Evolutionary conservation across 345 rosid genomes (phyloP).

Genomic region (Lepidium aucheri): DNA sequence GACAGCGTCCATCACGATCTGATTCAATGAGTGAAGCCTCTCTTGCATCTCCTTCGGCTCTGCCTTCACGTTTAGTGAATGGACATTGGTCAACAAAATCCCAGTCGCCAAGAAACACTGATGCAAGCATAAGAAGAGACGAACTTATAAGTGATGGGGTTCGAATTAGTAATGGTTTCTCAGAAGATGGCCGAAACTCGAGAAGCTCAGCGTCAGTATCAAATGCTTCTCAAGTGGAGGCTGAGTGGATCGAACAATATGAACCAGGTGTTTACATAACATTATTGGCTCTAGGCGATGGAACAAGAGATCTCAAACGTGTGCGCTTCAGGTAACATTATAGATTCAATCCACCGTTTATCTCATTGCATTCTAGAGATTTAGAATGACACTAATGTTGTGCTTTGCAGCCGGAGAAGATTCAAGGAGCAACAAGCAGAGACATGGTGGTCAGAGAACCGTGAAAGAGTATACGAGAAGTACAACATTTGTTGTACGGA

Average conservation of each 20-base stretch:
- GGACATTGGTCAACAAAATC: slow-evolving; percentile 30
- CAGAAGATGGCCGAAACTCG: slow-evolving; percentile 43
- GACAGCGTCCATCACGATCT: slow-evolving; percentile 56
- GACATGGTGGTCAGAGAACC: slow-evolving; percentile 97
- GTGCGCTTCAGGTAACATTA: slow-evolving; percentile 88
- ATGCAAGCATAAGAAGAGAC: slow-evolving; percentile 36
- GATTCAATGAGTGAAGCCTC: slow-evolving; percentile 44
- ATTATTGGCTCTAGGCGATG: slow-evolving; percentile 72
- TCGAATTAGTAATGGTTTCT: slow-evolving; percentile 30
- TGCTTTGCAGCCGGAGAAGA: slow-evolving; percentile 69
- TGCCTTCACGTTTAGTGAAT: slow-evolving; percentile 31
- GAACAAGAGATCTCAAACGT: slow-evolving; percentile 96
- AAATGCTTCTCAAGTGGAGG: slow-evolving; percentile 53
- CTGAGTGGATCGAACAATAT: slow-evolving; percentile 93
- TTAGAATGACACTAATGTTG: not conserved
- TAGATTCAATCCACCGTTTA: not conserved
- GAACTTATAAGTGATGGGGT: slow-evolving; percentile 34
- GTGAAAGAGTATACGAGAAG: slow-evolving; percentile 76
- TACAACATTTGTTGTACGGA: slow-evolving; percentile 79
- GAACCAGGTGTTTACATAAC: slow-evolving; percentile 95
- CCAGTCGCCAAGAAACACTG: slow-evolving; percentile 37
- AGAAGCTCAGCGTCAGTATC: slow-evolving; percentile 38
- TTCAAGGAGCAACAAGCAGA: slow-evolving; percentile 95
- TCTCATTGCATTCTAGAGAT: not conserved
- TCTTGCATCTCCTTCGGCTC: slow-evolving; percentile 39